phyloP scores from a whole-genome alignment of 2,329 filamentous ascomycete species.

The Fusarium newnesense region DNA sequence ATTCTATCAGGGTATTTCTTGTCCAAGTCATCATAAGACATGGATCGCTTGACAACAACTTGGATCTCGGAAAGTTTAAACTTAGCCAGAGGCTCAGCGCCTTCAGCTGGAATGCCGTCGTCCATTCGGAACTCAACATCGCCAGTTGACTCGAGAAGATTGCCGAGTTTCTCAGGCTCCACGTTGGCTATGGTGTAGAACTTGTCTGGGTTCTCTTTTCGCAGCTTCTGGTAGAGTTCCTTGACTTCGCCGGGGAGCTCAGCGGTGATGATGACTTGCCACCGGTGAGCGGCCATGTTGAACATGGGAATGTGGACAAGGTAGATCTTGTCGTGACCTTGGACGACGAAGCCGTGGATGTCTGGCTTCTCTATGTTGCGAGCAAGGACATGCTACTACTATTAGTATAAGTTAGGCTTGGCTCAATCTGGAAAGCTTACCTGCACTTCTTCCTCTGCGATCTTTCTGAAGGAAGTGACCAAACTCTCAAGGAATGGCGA shows the following conservation, averaged over 20 bases:
- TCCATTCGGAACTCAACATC: neutral
- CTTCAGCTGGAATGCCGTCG: neutral
- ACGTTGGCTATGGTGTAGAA: constrained; percentile 1
- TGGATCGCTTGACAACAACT: neutral
- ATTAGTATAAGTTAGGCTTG: neutral
- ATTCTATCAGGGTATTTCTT: neutral
- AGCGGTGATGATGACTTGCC: neutral
- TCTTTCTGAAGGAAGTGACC: neutral
- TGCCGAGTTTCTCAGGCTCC: neutral
- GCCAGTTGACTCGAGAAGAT: neutral
- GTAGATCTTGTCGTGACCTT: neutral
- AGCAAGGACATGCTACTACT: neutral
- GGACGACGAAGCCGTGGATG: neutral
- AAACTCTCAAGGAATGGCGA: neutral
- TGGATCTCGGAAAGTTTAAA: neutral
- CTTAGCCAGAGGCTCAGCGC: neutral
- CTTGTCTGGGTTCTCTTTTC: neutral
- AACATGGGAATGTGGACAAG: neutral
- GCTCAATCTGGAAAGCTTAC: neutral
- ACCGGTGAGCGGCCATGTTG: constrained; percentile 4
- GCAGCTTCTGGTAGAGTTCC: neutral
- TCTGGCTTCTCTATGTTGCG: neutral
- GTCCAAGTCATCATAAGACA: neutral
- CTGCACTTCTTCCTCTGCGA: neutral
- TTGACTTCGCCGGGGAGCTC: neutral